Conservation (phyloP, 1,284 basidiomycete species). For the Cryptococcus sp. region DNA sequence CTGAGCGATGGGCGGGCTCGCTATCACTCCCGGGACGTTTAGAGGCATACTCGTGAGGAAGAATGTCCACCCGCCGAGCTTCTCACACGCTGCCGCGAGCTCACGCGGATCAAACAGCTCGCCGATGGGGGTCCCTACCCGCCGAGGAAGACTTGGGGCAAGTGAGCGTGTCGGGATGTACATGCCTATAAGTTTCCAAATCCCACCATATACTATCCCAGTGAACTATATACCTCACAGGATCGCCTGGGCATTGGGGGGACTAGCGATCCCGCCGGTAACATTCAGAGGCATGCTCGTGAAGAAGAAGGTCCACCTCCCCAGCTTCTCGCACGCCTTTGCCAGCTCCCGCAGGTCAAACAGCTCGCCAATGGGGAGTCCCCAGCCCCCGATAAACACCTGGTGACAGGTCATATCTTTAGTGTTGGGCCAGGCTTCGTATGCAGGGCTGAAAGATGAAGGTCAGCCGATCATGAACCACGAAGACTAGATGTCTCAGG, state of each 20-base stretch:
- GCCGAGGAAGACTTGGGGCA: conserved; percentile 36
- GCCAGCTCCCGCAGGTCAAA: conserved; percentile 51
- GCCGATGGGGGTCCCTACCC: conserved; percentile 48
- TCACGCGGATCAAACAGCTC: conserved; percentile 52
- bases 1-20: conserved; percentile 51
- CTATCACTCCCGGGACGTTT: conserved; percentile 50
- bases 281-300: conserved; percentile 48
- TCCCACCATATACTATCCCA: too few species aligned
- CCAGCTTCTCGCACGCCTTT: conserved; percentile 31
- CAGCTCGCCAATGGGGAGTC: conserved; percentile 50
- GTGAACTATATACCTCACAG: conserved; percentile 29
- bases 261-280: conserved; percentile 50
- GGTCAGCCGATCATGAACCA: background rate
- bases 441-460: conserved; percentile 22
- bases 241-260: conserved; percentile 50
- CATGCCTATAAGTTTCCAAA: too few species aligned
- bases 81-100: conserved; percentile 40
- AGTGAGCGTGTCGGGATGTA: conserved; percentile 10
- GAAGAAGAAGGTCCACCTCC: conserved; percentile 51
- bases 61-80: conserved; percentile 47
- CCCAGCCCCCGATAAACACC: conserved; percentile 40
- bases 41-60: conserved; percentile 49
- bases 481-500: too few species aligned
- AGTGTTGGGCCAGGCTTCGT: conserved; percentile 30
- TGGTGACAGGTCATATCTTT: conserved; percentile 27